Percentiles rank a stretch among this genome's conserved stretches.
phyloP scores from a whole-genome alignment of 1,139 yeast genomes.

The Yamadazyma aaseri region DNA sequence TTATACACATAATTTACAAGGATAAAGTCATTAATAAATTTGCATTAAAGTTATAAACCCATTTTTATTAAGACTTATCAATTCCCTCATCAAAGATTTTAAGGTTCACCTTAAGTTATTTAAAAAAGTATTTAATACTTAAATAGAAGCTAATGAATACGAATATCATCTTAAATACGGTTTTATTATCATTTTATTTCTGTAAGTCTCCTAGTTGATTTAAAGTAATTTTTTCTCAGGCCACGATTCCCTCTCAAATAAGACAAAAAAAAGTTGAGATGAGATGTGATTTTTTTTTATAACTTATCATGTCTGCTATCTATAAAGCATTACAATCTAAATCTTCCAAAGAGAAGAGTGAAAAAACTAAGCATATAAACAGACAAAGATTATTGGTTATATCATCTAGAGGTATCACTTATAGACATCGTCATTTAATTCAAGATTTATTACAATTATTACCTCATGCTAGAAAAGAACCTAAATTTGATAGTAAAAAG shows the following conservation, averaged over 20 bases:
- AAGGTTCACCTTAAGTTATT: background rate
- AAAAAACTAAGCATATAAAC: slow-evolving; percentile 58
- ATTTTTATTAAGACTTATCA: too few relatives aligned
- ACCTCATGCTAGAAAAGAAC: slow-evolving; percentile 96
- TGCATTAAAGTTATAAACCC: too few relatives aligned
- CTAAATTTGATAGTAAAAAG: slow-evolving; percentile 91
- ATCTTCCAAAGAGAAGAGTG: slow-evolving; percentile 42
- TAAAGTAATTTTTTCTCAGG: background rate
- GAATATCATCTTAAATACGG: too few relatives aligned
- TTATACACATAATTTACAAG: too few relatives aligned
- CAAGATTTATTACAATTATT: slow-evolving; percentile 74
- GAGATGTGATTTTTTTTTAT: slow-evolving; percentile 14
- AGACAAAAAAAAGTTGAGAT: slow-evolving; percentile 12
- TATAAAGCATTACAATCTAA: slow-evolving; percentile 67
- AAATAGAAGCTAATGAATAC: slow-evolving; percentile 1
- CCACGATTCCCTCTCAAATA: background rate
- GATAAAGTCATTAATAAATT: too few relatives aligned
- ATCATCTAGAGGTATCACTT: slow-evolving; percentile 92
- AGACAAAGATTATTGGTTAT: slow-evolving; percentile 82
- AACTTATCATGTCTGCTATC: slow-evolving; percentile 52
- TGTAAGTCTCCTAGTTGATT: background rate
- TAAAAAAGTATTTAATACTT: background rate
- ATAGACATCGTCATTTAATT: slow-evolving; percentile 92
- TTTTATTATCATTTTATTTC: background rate
- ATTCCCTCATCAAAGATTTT: too few relatives aligned